phyloP scores from a whole-genome alignment of 164 flowering plant genomes.

The Berberis thunbergii region DNA sequence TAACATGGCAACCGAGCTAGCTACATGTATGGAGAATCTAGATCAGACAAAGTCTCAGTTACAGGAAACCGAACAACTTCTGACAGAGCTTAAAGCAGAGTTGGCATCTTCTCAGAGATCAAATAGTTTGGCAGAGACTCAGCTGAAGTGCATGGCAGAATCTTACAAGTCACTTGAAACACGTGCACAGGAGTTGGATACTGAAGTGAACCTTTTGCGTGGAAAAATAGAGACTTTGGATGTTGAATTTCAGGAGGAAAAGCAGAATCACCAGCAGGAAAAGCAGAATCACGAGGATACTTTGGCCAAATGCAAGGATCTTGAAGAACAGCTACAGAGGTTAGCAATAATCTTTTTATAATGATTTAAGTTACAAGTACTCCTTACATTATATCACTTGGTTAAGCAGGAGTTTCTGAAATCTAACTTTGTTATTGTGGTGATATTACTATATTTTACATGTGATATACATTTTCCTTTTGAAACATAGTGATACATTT shows the following conservation, averaged over 20 bases:
- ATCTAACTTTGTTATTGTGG: too few species aligned
- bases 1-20: slow-evolving; percentile 37
- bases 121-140: slow-evolving; percentile 88
- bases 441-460: too few species aligned
- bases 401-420: too few species aligned
- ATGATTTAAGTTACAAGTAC: neutral
- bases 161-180: slow-evolving; percentile 84
- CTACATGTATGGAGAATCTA: slow-evolving; percentile 48
- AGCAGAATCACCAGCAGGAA: slow-evolving; percentile 49
- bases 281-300: slow-evolving; percentile 49
- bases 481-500: too few species aligned
- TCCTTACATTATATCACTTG: too few species aligned
- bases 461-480: too few species aligned
- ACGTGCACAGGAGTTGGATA: slow-evolving; percentile 55
- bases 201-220: slow-evolving; percentile 49
- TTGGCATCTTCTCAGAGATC: slow-evolving; percentile 62
- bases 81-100: slow-evolving; percentile 60
- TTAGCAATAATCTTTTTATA: slow-evolving; percentile 20
- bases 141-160: slow-evolving; percentile 97
- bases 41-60: slow-evolving; percentile 51
- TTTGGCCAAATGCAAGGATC: slow-evolving; percentile 53
- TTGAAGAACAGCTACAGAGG: slow-evolving; percentile 71
- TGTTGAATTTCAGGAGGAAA: slow-evolving; percentile 70
- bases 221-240: slow-evolving; percentile 47
- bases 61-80: slow-evolving; percentile 57